Conservation (phyloP, 352 stramenopile genomes). For the Phytophthora agathidicida region DNA sequence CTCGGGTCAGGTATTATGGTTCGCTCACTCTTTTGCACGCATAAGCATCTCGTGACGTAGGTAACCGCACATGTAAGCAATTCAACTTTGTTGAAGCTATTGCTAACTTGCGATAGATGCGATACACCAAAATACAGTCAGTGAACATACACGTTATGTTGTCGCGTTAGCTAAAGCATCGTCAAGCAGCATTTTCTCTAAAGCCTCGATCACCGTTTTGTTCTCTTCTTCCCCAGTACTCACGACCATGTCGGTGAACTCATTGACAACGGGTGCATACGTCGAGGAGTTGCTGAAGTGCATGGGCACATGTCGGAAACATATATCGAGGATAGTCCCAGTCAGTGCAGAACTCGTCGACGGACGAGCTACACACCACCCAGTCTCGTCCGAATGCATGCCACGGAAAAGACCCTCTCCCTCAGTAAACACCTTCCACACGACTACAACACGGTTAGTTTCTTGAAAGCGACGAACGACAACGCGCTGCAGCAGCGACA, state of each 20-base stretch:
- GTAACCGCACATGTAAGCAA: too few relatives aligned
- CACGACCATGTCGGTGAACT: constrained; percentile 32
- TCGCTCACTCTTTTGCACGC: too few relatives aligned
- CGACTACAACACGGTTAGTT: constrained; percentile 53
- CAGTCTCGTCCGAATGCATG: constrained; percentile 38
- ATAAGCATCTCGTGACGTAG: too few relatives aligned
- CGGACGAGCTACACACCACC: constrained; percentile 29
- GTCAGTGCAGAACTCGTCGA: not conserved
- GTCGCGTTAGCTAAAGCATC: constrained; percentile 9
- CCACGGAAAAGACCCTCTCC: constrained; percentile 32
- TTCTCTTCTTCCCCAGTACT: constrained; percentile 31
- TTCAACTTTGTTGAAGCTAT: too few relatives aligned
- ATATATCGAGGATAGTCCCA: constrained; percentile 36
- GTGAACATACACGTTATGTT: constrained; percentile 2
- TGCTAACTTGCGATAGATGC: too few relatives aligned
- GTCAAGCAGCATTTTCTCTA: constrained; percentile 36
- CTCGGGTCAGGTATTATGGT: too few relatives aligned
- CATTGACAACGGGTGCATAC: constrained; percentile 16
- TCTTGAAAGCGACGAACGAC: constrained; percentile 59
- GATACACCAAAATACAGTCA: too few relatives aligned
- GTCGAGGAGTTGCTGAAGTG: constrained; percentile 28
- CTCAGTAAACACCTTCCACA: constrained; percentile 66
- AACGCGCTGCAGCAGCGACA: constrained; percentile 28
- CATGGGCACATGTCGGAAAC: constrained; percentile 31
- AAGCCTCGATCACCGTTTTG: constrained; percentile 8